These are phyloP conservation scores for Magnolia sinica DNA, from an alignment of 164 flowering plant species.

Conservation along the genomic window DNA sequence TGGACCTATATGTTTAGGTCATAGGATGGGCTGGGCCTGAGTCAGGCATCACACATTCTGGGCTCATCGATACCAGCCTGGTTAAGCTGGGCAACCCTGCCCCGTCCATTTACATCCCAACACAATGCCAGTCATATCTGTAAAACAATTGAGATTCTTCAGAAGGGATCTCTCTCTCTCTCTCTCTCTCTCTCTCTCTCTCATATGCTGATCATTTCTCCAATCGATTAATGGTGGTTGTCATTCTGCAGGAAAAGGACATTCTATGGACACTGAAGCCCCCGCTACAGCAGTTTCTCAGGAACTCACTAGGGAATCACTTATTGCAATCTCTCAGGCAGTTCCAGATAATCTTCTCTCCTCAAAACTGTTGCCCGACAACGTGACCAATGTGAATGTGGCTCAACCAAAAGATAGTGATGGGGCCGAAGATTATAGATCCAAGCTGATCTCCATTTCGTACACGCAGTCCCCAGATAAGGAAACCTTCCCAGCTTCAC, in stretches of 20 bases:
- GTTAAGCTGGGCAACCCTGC: too few species aligned
- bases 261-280: constrained; percentile 14
- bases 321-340: constrained; percentile 18
- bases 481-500: constrained; percentile 2
- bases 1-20: too few species aligned
- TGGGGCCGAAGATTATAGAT: constrained; percentile 14
- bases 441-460: constrained; percentile 19
- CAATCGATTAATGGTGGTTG: too few species aligned
- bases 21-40: too few species aligned
- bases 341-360: constrained; percentile 11
- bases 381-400: not conserved
- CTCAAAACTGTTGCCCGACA: not conserved
- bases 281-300: constrained; percentile 13
- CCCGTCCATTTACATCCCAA: too few species aligned
- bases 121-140: too few species aligned
- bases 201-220: too few species aligned
- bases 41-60: too few species aligned
- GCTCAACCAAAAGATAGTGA: not conserved
- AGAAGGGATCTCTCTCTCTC: too few species aligned
- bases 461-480: constrained; percentile 15
- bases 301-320: constrained; percentile 16
- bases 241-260: not conserved
- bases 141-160: too few species aligned
- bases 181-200: too few species aligned
- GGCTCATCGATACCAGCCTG: too few species aligned